phyloP scores from a whole-genome alignment of 148 eudicot genomes.

The Cornus florida region DNA sequence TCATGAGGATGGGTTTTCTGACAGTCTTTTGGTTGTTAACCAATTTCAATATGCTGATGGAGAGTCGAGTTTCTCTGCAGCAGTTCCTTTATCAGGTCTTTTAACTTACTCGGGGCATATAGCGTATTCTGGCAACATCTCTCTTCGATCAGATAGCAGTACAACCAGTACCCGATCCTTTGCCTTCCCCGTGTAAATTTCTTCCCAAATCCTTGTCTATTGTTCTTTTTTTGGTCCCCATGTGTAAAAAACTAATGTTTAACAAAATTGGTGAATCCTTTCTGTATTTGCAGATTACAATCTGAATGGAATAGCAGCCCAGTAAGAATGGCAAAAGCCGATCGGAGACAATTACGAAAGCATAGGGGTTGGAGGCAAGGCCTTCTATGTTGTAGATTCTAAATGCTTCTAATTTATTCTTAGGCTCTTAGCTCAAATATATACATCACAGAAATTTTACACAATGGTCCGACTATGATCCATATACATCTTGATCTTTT shows the following conservation, averaged over 20 bases:
- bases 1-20: constrained; percentile 29
- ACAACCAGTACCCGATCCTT: constrained; percentile 85
- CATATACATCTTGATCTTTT: constrained; percentile 8
- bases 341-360: constrained; percentile 51
- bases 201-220: background rate
- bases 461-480: background rate
- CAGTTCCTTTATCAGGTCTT: constrained; percentile 42
- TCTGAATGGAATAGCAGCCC: constrained; percentile 93
- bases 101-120: constrained; percentile 33
- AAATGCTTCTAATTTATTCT: constrained; percentile 9
- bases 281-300: constrained; percentile 53
- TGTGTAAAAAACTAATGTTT: background rate
- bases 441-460: background rate
- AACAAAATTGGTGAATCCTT: background rate
- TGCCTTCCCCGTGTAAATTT: constrained; percentile 89
- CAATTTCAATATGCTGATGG: constrained; percentile 42
- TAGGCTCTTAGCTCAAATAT: constrained; percentile 10
- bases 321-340: constrained; percentile 90
- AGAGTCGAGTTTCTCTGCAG: constrained; percentile 78
- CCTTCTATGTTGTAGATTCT: constrained; percentile 88
- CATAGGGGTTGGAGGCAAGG: constrained; percentile 69
- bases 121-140: constrained; percentile 60
- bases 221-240: background rate
- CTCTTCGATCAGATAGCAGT: constrained; percentile 91
- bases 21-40: constrained; percentile 1